phyloP scores from a whole-genome alignment of 2,329 filamentous ascomycete genomes.

The Hymenoscyphus occultus region DNA sequence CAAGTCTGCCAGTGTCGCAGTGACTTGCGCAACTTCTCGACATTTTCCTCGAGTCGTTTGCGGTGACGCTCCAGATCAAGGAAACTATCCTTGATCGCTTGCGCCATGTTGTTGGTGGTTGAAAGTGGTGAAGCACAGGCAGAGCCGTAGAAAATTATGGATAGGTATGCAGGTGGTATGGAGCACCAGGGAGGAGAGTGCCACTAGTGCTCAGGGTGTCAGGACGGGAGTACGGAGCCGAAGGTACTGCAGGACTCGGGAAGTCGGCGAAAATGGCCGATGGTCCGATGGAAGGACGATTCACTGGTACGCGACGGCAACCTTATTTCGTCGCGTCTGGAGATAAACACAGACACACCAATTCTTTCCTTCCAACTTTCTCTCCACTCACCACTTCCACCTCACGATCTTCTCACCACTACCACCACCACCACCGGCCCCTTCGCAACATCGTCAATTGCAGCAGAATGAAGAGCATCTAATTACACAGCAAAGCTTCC shows the following conservation, averaged over 20 bases:
- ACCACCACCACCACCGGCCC: neutral
- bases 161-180: no score
- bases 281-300: no score
- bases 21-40: slow-evolving; percentile 69
- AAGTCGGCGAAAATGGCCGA: no score
- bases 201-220: no score
- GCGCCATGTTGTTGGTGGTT: slow-evolving; percentile 27
- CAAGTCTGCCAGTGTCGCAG: slow-evolving; percentile 86
- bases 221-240: no score
- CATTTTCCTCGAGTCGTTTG: slow-evolving; percentile 69
- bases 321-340: slow-evolving; percentile 2
- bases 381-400: neutral
- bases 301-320: neutral
- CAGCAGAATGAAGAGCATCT: neutral
- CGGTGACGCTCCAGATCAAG: slow-evolving; percentile 73
- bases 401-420: neutral
- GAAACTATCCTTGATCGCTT: slow-evolving; percentile 42
- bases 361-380: neutral
- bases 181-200: no score
- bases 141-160: no score
- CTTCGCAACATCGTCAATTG: neutral
- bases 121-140: neutral
- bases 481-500: neutral
- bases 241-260: no score
- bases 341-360: neutral